Percentiles rank a stretch among this genome's conserved stretches.
These are phyloP conservation scores for Fusarium setosum DNA, from an alignment of 2,329 filamentous ascomycete species.

Conservation along the genomic window DNA sequence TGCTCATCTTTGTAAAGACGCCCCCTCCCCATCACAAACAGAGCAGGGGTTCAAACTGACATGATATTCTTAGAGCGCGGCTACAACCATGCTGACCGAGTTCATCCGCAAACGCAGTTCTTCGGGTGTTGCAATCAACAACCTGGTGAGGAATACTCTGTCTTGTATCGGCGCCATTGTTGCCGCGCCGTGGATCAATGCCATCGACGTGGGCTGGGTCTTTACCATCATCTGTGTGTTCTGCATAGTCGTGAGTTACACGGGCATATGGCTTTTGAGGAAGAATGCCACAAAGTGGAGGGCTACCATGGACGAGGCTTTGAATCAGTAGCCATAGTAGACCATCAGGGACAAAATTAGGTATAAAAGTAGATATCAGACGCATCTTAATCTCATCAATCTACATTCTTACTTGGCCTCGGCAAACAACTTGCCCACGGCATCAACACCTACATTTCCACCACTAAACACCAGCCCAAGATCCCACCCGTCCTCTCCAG, in stretches of 20 bases:
- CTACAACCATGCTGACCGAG: slow-evolving; percentile 87
- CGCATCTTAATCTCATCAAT: too few relatives aligned
- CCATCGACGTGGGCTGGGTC: slow-evolving; percentile 80
- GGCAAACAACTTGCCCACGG: slow-evolving; percentile 62
- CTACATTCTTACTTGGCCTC: slow-evolving; percentile 16
- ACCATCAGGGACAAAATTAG: too few relatives aligned
- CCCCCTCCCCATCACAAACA: background rate
- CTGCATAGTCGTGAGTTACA: slow-evolving; percentile 66
- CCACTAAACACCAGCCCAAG: slow-evolving; percentile 70
- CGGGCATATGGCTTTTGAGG: slow-evolving; percentile 70
- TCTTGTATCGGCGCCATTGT: slow-evolving; percentile 78
- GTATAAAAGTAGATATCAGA: too few relatives aligned
- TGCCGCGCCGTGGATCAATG: slow-evolving; percentile 75
- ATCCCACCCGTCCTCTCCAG: slow-evolving; percentile 79
- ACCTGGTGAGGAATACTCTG: slow-evolving; percentile 84
- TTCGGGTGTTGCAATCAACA: slow-evolving; percentile 82
- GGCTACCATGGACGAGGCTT: slow-evolving; percentile 66
- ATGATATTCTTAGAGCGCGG: slow-evolving; percentile 55
- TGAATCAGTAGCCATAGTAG: slow-evolving; percentile 41
- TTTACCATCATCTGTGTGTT: slow-evolving; percentile 70
- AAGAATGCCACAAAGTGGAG: slow-evolving; percentile 73
- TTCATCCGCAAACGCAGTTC: slow-evolving; percentile 80
- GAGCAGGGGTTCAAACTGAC: slow-evolving; percentile 14
- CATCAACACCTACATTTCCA: slow-evolving; percentile 68
- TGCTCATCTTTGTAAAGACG: slow-evolving; percentile 77